phyloP scores from a whole-genome alignment of 2,329 filamentous ascomycete genomes.

The Balansia obtecta region DNA sequence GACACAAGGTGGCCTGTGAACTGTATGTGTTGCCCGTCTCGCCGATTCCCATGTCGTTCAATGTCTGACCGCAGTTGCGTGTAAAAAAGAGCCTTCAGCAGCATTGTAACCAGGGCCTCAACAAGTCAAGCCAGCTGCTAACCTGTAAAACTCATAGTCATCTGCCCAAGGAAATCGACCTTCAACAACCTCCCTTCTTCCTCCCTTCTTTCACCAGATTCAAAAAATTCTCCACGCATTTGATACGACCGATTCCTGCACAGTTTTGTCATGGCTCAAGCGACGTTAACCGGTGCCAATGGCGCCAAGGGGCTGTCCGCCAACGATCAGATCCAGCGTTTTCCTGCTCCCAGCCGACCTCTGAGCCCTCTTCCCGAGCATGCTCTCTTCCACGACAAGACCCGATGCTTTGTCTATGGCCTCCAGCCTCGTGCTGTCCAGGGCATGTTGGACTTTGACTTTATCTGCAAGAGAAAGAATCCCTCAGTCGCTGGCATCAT shows the following conservation, averaged over 20 bases:
- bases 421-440: slow-evolving; percentile 90
- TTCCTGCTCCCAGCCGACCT: slow-evolving; percentile 82
- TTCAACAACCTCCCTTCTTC: slow-evolving; percentile 5
- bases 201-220: background rate
- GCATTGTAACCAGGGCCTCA: slow-evolving; percentile 2
- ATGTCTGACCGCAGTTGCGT: background rate
- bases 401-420: slow-evolving; percentile 98
- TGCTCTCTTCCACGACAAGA: slow-evolving; percentile 98
- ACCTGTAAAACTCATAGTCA: slow-evolving; percentile 2
- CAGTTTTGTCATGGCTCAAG: slow-evolving; percentile 34
- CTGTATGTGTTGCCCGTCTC: background rate
- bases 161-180: slow-evolving; percentile 8
- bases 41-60: background rate
- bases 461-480: slow-evolving; percentile 98
- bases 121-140: slow-evolving; percentile 4
- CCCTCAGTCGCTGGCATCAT: slow-evolving; percentile 98
- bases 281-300: slow-evolving; percentile 35
- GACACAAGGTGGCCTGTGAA: background rate
- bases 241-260: slow-evolving; percentile 6
- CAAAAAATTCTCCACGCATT: background rate
- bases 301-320: slow-evolving; percentile 51
- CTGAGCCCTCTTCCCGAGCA: slow-evolving; percentile 79
- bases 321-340: slow-evolving; percentile 98
- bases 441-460: slow-evolving; percentile 98
- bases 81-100: background rate